These are phyloP conservation scores for Gastrodia elata DNA, from an alignment of 106 monocot genomes.

Conservation along the genomic window DNA sequence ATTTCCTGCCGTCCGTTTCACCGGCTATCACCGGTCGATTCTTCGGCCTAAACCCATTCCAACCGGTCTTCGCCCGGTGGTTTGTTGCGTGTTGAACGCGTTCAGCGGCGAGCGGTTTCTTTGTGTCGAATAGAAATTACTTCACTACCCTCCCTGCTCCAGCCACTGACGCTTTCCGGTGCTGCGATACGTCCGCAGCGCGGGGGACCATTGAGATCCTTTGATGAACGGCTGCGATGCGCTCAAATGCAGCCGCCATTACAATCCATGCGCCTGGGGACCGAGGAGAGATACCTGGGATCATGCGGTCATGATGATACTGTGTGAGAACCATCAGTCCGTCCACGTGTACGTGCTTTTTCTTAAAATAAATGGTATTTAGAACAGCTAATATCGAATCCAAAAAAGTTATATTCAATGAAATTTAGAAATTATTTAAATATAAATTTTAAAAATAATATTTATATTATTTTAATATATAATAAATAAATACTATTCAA, in stretches of 20 bases:
- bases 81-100: background rate
- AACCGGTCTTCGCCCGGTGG: background rate
- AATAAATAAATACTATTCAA: too few species aligned
- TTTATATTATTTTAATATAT: too few species aligned
- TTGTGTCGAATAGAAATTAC: background rate
- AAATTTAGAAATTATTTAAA: too few species aligned
- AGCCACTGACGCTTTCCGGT: background rate
- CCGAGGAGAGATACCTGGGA: background rate
- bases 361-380: too few species aligned
- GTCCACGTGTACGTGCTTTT: background rate
- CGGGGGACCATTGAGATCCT: background rate
- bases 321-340: background rate
- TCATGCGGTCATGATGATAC: conserved; percentile 7
- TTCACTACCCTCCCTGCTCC: background rate
- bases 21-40: background rate
- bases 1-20: background rate
- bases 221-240: background rate
- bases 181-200: background rate
- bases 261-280: background rate
- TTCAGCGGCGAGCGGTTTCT: background rate
- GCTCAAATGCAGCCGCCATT: conserved; percentile 1
- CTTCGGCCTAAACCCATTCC: background rate
- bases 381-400: too few species aligned
- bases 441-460: too few species aligned
- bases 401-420: too few species aligned